Evolutionary conservation across 2,329 filamentous ascomycete species (phyloP).

Genomic region (Cercospora brassicicola): DNA sequence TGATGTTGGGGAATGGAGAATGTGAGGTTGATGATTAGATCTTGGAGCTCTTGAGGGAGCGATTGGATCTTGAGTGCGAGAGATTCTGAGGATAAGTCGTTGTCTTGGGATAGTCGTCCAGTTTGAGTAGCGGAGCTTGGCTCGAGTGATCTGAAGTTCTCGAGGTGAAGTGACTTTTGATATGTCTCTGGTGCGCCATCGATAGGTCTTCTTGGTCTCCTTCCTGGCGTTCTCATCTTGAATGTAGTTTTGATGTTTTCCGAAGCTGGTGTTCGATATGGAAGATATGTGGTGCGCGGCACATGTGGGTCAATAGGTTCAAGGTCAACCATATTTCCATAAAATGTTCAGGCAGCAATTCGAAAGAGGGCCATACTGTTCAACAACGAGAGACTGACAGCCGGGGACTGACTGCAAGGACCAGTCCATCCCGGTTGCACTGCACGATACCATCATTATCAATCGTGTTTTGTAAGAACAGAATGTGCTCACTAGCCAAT

Average conservation of each 20-base stretch:
- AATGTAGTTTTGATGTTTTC: not conserved
- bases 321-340: not conserved
- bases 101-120: not conserved
- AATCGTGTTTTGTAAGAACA: no score
- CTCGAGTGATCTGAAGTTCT: not conserved
- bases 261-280: not conserved
- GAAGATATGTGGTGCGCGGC: not conserved
- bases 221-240: not conserved
- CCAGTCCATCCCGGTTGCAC: no score
- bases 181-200: not conserved
- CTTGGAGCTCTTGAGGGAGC: not conserved
- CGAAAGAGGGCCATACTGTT: not conserved
- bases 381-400: not conserved
- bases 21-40: not conserved
- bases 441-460: no score
- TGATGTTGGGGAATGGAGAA: not conserved
- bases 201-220: not conserved
- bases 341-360: not conserved
- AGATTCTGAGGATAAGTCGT: not conserved
- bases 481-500: no score
- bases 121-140: not conserved
- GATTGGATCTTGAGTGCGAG: not conserved
- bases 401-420: no score
- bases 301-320: not conserved
- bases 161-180: not conserved